Evolutionary conservation across 108 stramenopile species (phyloP).

Genomic region (Pseudonitzschia delicatissima): DNA sequence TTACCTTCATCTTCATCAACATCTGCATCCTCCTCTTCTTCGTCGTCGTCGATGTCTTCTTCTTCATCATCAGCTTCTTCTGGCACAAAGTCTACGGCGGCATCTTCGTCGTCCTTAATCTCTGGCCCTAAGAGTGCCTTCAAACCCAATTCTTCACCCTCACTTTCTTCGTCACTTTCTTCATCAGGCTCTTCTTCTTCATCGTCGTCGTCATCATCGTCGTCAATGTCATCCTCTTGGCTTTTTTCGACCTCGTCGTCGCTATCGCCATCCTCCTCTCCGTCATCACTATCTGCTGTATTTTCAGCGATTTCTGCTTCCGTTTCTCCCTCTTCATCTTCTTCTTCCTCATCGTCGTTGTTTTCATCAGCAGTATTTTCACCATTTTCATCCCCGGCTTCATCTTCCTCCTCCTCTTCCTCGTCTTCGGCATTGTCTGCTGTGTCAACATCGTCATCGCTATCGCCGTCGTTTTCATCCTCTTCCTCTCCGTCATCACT

Average conservation of each 20-base stretch:
- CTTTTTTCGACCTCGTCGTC: background rate
- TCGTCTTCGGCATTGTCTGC: background rate
- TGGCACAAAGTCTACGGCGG: conserved; percentile 4
- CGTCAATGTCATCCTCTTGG: background rate
- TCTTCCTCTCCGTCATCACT: background rate
- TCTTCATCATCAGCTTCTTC: conserved; percentile 4
- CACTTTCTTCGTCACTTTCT: background rate
- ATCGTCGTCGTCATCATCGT: background rate
- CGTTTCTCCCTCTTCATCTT: background rate
- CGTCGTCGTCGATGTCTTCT: background rate
- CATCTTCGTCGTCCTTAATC: conserved; percentile 8
- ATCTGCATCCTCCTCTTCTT: background rate
- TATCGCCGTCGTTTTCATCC: background rate
- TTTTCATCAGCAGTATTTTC: background rate
- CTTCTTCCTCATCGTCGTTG: background rate
- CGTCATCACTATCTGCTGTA: background rate
- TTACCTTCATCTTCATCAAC: background rate
- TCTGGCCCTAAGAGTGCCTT: conserved; percentile 7
- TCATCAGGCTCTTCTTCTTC: background rate
- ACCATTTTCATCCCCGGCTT: background rate
- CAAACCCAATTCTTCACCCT: conserved; percentile 2
- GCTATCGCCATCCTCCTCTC: background rate
- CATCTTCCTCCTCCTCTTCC: background rate
- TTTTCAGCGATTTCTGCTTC: background rate
- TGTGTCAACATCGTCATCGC: background rate